Percentiles rank a stretch among this genome's conserved stretches.
These are phyloP conservation scores for Infundibulicybe gibba DNA, from an alignment of 768 basidiomycete species.

Conservation along the genomic window DNA sequence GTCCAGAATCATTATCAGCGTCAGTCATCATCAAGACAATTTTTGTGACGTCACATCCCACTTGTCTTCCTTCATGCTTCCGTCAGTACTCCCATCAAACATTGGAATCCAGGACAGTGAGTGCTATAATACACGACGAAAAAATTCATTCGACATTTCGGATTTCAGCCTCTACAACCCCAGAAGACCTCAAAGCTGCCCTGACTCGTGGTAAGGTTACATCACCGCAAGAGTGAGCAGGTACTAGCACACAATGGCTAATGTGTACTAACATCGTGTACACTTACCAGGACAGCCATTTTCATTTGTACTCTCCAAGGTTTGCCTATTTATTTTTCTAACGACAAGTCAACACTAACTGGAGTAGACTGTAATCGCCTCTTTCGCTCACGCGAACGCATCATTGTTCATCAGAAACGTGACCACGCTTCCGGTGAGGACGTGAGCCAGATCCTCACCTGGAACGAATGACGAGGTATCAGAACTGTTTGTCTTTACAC, in stretches of 20 bases:
- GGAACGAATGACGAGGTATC: slow-evolving; percentile 49
- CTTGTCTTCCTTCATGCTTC: slow-evolving; percentile 28
- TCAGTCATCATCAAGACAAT: background rate
- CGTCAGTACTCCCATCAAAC: slow-evolving; percentile 45
- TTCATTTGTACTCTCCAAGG: slow-evolving; percentile 70
- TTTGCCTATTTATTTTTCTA: slow-evolving; percentile 17
- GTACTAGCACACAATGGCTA: background rate
- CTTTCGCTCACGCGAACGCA: slow-evolving; percentile 64
- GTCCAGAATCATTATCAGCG: slow-evolving; percentile 7
- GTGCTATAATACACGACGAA: slow-evolving; percentile 10
- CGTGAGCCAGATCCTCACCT: slow-evolving; percentile 57
- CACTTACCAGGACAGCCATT: slow-evolving; percentile 68
- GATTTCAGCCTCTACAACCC: slow-evolving; percentile 51
- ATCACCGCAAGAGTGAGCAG: slow-evolving; percentile 60
- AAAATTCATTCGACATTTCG: slow-evolving; percentile 14
- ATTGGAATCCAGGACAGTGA: slow-evolving; percentile 52
- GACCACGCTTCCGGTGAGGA: slow-evolving; percentile 59
- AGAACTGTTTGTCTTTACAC: background rate
- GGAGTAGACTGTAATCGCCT: slow-evolving; percentile 61
- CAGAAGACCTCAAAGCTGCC: slow-evolving; percentile 47
- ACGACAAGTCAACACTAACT: background rate
- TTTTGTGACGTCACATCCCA: slow-evolving; percentile 28
- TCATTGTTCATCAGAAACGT: slow-evolving; percentile 69
- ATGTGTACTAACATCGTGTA: background rate
- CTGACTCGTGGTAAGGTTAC: slow-evolving; percentile 53